Conservation (phyloP, 768 basidiomycete genomes). For the Suillus brevipes region DNA sequence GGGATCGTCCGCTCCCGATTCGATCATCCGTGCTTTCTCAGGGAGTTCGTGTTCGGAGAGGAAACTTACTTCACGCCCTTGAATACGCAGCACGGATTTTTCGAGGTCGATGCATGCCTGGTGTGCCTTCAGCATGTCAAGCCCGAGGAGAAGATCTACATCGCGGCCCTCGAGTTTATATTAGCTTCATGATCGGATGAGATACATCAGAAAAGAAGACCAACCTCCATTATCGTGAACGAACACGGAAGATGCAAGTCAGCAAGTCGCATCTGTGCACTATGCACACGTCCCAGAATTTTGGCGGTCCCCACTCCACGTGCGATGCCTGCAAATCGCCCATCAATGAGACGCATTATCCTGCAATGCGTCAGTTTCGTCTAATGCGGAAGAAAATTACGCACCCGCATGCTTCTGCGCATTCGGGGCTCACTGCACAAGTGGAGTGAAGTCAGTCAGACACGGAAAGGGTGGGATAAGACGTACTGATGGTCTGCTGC, state of each 20-base stretch:
- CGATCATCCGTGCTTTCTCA: conserved; percentile 61
- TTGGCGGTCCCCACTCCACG: conserved; percentile 92
- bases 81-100: conserved; percentile 89
- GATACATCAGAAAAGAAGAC: conserved; percentile 14
- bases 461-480: neutral
- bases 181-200: neutral
- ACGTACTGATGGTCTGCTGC: conserved; percentile 92
- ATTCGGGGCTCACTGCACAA: conserved; percentile 80
- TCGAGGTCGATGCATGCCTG: conserved; percentile 94
- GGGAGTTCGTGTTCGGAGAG: conserved; percentile 94
- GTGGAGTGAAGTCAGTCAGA: conserved; percentile 8
- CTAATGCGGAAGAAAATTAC: conserved; percentile 25
- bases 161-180: conserved; percentile 63
- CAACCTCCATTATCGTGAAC: conserved; percentile 93
- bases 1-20: conserved; percentile 30
- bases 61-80: conserved; percentile 86
- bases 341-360: conserved; percentile 92
- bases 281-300: conserved; percentile 93
- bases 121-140: conserved; percentile 99
- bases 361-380: conserved; percentile 37
- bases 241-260: conserved; percentile 86
- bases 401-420: conserved; percentile 88
- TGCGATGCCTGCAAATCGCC: conserved; percentile 85
- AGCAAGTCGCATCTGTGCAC: conserved; percentile 85
- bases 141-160: conserved; percentile 93